Conservation (phyloP, 2,329 filamentous ascomycete species). For the Periconia sp. region DNA sequence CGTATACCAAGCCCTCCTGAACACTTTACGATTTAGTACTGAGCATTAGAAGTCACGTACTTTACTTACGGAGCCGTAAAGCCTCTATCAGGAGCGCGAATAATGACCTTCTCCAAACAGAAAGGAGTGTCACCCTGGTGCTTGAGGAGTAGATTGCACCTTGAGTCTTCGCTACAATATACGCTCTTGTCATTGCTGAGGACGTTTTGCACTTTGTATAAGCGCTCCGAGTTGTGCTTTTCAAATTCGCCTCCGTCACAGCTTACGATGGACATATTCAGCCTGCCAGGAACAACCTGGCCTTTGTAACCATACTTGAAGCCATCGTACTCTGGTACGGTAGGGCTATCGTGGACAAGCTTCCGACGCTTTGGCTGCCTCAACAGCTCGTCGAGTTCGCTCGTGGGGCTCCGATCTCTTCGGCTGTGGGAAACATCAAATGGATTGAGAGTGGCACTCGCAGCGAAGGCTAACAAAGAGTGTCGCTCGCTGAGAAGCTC, state of each 20-base stretch:
- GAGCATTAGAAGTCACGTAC: slow-evolving; percentile 6
- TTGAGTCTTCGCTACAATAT: slow-evolving; percentile 86
- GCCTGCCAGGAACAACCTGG: slow-evolving; percentile 77
- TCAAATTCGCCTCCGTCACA: slow-evolving; percentile 78
- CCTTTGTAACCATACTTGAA: slow-evolving; percentile 85
- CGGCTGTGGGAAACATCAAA: slow-evolving; percentile 4
- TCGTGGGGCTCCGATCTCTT: slow-evolving; percentile 27
- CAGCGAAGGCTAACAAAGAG: slow-evolving; percentile 17
- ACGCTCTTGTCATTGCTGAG: slow-evolving; percentile 79
- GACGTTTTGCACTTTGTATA: slow-evolving; percentile 67
- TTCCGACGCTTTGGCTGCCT: slow-evolving; percentile 42
- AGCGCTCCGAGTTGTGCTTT: slow-evolving; percentile 57
- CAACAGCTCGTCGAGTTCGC: slow-evolving; percentile 12
- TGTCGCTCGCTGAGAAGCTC: slow-evolving; percentile 37
- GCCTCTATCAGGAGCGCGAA: slow-evolving; percentile 78
- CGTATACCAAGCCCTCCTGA: slow-evolving; percentile 88
- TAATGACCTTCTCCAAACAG: slow-evolving; percentile 79
- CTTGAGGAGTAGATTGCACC: slow-evolving; percentile 82
- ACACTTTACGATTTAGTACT: slow-evolving; percentile 59
- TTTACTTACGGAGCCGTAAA: slow-evolving; percentile 81
- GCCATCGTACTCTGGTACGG: slow-evolving; percentile 27
- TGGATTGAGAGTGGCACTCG: slow-evolving; percentile 12
- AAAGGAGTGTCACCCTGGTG: slow-evolving; percentile 83
- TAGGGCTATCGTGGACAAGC: slow-evolving; percentile 38
- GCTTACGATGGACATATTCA: slow-evolving; percentile 85